Evolutionary conservation across 169 alveolate genomes (phyloP), one percentile per base, ranked within the genome.

Genomic region (Plasmodium gallinaceum): DNA sequence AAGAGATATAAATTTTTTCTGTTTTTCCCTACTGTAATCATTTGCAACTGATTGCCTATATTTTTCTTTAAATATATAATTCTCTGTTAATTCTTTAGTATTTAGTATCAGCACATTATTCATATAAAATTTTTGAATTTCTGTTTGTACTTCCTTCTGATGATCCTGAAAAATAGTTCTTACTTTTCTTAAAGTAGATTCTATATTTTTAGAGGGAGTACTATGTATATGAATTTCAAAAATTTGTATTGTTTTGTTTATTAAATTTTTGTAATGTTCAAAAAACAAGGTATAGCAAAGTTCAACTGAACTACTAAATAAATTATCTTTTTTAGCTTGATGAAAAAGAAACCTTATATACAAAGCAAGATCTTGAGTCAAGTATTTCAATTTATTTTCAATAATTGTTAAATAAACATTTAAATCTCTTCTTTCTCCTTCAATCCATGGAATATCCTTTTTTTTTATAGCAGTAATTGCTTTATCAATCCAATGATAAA

Each of bases 261-360:
- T 3, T 54, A 39, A 9, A 18, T 32, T 12, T 54, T 24, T 8
- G 54, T 76, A 76, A 57, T 76, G 48, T 9, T 76, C 76, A 57
- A 61, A 76, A 76, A 76, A 76, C 16, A 76, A 52, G 2, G 65
- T 48, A 57, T 62, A 76, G 20, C 48, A 76, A 62, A 62, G 62
- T 24, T 45, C 18, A 16, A 43, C 88, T 16, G 75, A 32, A 24
- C 62, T 76, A 64, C 26, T 24, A 48, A 62, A 76, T 62, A 76
- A 45, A 18, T 37, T 14, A 45, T 61, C 68, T 54, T 37, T 8
- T 9, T 51, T 4, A 1, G 57, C 75, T 57, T 76, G 32, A 24
- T 76, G 58, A 42, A 76, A 16, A 62, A 76, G 32, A 5, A 45
- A 16, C 10, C 43, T 64, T 16, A 76, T 43, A 62, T 76, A 76